Percentiles rank a stretch among this genome's conserved stretches.
Conservation (phyloP, 129 eudicot genomes). For the Chrysanthemum seticuspe region DNA sequence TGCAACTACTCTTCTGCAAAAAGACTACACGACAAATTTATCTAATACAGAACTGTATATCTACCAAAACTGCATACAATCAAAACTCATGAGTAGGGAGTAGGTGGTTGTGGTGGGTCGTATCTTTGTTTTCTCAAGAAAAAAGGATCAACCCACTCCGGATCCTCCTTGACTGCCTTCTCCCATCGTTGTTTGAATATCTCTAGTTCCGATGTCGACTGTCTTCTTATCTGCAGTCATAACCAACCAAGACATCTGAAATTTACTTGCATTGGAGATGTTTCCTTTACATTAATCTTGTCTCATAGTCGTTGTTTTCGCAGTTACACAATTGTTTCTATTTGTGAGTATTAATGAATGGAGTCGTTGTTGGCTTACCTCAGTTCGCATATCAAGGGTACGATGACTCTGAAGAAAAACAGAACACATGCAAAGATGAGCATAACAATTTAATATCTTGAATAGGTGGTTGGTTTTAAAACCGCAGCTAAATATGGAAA, state of each 20-base stretch:
- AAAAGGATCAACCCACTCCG: slow-evolving; percentile 62
- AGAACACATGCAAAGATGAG: slow-evolving; percentile 17
- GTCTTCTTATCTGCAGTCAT: slow-evolving; percentile 65
- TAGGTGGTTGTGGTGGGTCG: slow-evolving; percentile 21
- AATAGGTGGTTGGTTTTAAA: too few species aligned
- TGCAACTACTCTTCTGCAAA: too few species aligned
- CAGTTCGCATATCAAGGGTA: slow-evolving; percentile 49
- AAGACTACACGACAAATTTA: slow-evolving; percentile 2
- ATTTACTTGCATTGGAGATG: not conserved
- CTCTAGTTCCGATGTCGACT: slow-evolving; percentile 69
- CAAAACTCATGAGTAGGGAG: slow-evolving; percentile 4
- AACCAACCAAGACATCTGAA: not conserved
- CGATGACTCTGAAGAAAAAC: slow-evolving; percentile 45
- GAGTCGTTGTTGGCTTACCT: slow-evolving; percentile 43
- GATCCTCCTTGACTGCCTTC: slow-evolving; percentile 58
- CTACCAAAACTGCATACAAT: slow-evolving; percentile 9
- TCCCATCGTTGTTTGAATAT: slow-evolving; percentile 81
- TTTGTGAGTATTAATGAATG: not conserved
- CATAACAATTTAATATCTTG: not conserved
- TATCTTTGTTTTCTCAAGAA: slow-evolving; percentile 12
- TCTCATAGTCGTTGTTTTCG: too few species aligned
- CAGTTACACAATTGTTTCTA: too few species aligned
- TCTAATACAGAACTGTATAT: not conserved
- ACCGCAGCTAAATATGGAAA: too few species aligned
- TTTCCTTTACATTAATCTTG: not conserved